These are phyloP conservation scores for Dendryphion nanum DNA, from an alignment of 2,329 filamentous ascomycete genomes.

Conservation along the genomic window DNA sequence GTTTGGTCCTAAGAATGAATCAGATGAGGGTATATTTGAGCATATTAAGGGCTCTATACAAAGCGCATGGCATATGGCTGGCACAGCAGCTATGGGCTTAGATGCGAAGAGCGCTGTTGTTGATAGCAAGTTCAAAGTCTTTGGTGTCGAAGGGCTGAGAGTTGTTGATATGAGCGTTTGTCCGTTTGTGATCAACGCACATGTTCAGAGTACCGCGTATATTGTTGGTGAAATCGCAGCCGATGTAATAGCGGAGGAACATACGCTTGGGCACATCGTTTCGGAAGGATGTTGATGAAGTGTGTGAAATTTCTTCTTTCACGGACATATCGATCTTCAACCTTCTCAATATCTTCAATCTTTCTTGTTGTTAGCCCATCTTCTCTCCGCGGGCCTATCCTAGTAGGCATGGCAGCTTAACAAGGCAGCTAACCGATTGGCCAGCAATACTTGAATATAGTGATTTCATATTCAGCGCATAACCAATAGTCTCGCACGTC, in stretches of 20 bases:
- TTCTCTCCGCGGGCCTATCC: too few species aligned
- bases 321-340: neutral
- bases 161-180: slow-evolving; percentile 36
- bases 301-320: neutral
- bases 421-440: too few species aligned
- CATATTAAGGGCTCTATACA: slow-evolving; percentile 12
- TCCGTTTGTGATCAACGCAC: slow-evolving; percentile 46
- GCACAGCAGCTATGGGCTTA: slow-evolving; percentile 24
- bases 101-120: slow-evolving; percentile 50
- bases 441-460: too few species aligned
- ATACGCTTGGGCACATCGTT: slow-evolving; percentile 7
- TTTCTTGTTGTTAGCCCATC: neutral
- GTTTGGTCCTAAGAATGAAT: slow-evolving; percentile 43
- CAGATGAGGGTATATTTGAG: slow-evolving; percentile 48
- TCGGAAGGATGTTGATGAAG: neutral
- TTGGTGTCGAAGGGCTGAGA: slow-evolving; percentile 49
- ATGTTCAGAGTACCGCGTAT: slow-evolving; percentile 50
- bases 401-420: neutral
- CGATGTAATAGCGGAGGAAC: slow-evolving; percentile 7
- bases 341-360: neutral
- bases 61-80: slow-evolving; percentile 25
- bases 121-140: slow-evolving; percentile 43
- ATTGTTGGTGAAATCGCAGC: slow-evolving; percentile 16
- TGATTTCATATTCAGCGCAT: too few species aligned
- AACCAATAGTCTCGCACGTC: too few species aligned